Evolutionary conservation across 2,329 filamentous ascomycete species (phyloP).

Genomic region (Cladophialophora bantiana): DNA sequence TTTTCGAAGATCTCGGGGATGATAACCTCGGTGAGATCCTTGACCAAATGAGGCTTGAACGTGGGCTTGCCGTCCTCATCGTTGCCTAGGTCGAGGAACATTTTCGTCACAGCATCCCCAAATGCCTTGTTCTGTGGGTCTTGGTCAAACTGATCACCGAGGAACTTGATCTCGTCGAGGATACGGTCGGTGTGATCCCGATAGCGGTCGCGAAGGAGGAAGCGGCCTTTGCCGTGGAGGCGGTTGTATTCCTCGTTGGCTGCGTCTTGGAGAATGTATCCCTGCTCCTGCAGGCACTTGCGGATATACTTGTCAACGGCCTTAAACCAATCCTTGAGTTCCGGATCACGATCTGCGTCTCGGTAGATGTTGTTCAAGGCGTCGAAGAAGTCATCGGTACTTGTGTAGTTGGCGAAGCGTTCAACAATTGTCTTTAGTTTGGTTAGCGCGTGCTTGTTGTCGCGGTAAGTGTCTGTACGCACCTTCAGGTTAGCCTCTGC

Average conservation of each 20-base stretch:
- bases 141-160: conserved; percentile 86
- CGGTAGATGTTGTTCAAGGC: conserved; percentile 84
- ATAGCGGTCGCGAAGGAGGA: conserved; percentile 88
- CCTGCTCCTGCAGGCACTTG: conserved; percentile 84
- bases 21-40: conserved; percentile 87
- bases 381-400: conserved; percentile 82
- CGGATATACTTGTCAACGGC: conserved; percentile 78
- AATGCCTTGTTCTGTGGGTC: conserved; percentile 88
- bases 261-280: conserved; percentile 83
- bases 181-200: conserved; percentile 83
- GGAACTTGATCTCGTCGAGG: conserved; percentile 87
- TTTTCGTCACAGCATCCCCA: conserved; percentile 74
- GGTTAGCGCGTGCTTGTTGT: conserved; percentile 58
- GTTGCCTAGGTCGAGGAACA: conserved; percentile 89
- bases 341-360: conserved; percentile 83
- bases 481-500: conserved; percentile 83
- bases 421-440: conserved; percentile 78
- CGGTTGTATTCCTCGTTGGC: conserved; percentile 82
- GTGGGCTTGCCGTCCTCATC: conserved; percentile 81
- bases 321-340: conserved; percentile 90
- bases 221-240: conserved; percentile 84
- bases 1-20: conserved; percentile 82
- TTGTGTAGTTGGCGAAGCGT: conserved; percentile 94
- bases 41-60: conserved; percentile 93
- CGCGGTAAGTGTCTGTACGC: conserved; percentile 50